Conservation (phyloP, 2,329 filamentous ascomycete genomes). For the Xylariales sp. region DNA sequence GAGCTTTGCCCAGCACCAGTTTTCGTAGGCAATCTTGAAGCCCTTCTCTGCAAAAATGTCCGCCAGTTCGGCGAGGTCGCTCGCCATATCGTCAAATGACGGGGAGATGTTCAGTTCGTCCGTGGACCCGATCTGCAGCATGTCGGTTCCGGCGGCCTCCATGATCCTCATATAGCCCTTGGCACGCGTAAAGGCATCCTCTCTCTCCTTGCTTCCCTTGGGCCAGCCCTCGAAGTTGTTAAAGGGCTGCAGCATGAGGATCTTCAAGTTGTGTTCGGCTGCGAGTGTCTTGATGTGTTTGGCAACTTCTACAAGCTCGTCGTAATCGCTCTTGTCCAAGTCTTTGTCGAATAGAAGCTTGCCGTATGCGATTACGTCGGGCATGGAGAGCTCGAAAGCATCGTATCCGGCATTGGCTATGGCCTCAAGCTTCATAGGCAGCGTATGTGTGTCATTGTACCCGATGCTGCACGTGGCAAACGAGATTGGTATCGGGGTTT, state of each 20-base stretch:
- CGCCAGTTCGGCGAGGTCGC: conserved; percentile 59
- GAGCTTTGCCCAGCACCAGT: conserved; percentile 76
- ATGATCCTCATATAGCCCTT: conserved; percentile 68
- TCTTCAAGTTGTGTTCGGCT: conserved; percentile 46
- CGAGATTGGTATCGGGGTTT: conserved; percentile 18
- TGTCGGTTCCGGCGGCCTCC: conserved; percentile 63
- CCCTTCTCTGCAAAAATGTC: conserved; percentile 54
- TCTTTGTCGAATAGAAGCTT: conserved; percentile 40
- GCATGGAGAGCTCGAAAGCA: conserved; percentile 71
- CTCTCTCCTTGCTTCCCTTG: conserved; percentile 48
- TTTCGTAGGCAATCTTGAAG: conserved; percentile 69
- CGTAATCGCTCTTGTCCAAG: conserved; percentile 55
- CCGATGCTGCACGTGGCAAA: conserved; percentile 27
- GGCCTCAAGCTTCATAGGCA: conserved; percentile 56
- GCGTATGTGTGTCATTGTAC: conserved; percentile 35
- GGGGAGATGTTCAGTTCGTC: conserved; percentile 55
- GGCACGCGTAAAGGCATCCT: conserved; percentile 59
- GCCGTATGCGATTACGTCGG: conserved; percentile 64
- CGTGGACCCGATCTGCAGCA: conserved; percentile 65
- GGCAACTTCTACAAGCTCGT: conserved; percentile 50
- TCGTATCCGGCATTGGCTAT: conserved; percentile 63
- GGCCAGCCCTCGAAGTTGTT: conserved; percentile 74
- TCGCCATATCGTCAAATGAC: conserved; percentile 46
- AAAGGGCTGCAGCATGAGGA: conserved; percentile 74
- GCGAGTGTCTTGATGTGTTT: conserved; percentile 50